Base-by-base conservation (phyloP, 768 basidiomycete species). In the Tricholoma bakamatsutake region DNA sequence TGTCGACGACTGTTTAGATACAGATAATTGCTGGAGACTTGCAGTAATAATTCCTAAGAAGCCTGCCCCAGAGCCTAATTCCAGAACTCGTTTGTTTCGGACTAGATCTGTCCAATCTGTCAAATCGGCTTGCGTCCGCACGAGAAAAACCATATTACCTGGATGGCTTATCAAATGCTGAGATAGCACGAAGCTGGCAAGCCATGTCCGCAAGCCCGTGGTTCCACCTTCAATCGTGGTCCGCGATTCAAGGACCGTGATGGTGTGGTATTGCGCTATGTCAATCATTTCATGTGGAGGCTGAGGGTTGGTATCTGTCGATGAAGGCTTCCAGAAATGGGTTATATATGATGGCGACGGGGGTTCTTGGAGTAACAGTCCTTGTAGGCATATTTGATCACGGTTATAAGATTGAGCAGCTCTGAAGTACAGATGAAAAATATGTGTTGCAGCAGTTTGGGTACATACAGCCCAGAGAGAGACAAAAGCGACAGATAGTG, bases 181-280 rank as follows among this genome's bases (percentile, higher is more conserved):
- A 0, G 83, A 81, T 17, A 92, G 72, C 30, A 80, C 71, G 43
- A 86, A 78, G 60, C 88, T 85, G 5, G 90, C 87, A 28, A 77
- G 73, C 90, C 90, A 93, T 6, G 90, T 93, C 53, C 87, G 77
- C 48, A 92, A 69, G 11, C 90, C 89, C 1, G 89, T 92, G 0
- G 88, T 92, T 0, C 90, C 90, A 40, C 74, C 73, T 66, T 91
- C 88, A 28, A 91, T 83, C 2, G 77, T 82, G 2, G 81, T 85
- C 6, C 84, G 81, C 1, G 90, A 90, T 68, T 93, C 90, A 8
- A 87, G 69, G 1, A 92, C 69, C 0, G 90, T 90, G 15, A 77
- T 71, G 4, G 68, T 76, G 46, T 76, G 72, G 58, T 72, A 76
- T 18, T 64, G 11, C 4, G 52, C 43, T 2, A 70, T 33, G 40